Conservation (phyloP, 768 basidiomycete genomes). For the Russula brevipes region DNA sequence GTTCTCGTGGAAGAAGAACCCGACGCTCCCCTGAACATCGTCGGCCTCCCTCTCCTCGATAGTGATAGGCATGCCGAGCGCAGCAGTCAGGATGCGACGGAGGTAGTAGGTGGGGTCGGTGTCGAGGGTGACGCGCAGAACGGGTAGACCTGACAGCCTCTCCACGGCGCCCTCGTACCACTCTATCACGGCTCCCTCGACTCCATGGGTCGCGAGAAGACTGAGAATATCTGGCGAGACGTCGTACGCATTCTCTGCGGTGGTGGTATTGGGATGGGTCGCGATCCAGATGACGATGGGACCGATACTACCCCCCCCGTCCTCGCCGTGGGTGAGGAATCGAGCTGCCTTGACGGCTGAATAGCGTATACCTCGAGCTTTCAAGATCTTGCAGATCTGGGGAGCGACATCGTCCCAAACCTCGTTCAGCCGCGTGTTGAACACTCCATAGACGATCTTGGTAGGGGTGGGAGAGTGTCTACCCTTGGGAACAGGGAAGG, state of each 20-base stretch:
- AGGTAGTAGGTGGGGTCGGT: background rate
- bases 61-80: background rate
- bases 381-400: background rate
- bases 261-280: conserved; percentile 24
- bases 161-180: background rate
- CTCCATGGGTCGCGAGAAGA: background rate
- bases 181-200: background rate
- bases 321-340: conserved; percentile 6
- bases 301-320: conserved; percentile 21
- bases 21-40: background rate
- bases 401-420: conserved; percentile 21
- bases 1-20: conserved; percentile 1
- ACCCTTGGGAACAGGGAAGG: conserved; percentile 10
- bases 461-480: conserved; percentile 3
- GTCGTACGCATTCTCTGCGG: conserved; percentile 23
- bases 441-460: conserved; percentile 19
- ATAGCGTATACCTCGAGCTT: background rate
- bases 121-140: background rate
- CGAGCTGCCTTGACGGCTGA: background rate
- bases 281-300: conserved; percentile 29
- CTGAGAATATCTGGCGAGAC: conserved; percentile 24
- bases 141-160: background rate
- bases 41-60: background rate
- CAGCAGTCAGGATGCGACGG: background rate
- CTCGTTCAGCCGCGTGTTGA: conserved; percentile 10